Conservation (phyloP, 257 asterid species). For the Buddleja alternifolia region DNA sequence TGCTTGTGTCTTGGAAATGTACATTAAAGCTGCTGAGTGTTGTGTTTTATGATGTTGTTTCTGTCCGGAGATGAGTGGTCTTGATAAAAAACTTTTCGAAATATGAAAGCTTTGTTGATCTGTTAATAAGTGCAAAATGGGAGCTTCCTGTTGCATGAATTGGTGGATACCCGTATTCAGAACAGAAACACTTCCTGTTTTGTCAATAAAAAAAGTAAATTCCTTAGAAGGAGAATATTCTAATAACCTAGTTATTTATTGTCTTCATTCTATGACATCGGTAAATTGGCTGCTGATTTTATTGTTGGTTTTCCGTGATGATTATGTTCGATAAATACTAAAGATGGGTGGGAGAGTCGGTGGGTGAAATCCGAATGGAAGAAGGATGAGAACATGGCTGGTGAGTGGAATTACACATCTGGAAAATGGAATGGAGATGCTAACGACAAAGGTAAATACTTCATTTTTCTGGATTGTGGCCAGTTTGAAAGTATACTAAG, state of each 20-base stretch:
- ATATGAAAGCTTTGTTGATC: background rate
- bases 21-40: background rate
- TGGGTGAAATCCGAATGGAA: conserved; percentile 99
- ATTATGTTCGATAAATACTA: conserved; percentile 8
- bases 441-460: conserved; percentile 65
- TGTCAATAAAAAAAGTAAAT: background rate
- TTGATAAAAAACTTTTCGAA: background rate
- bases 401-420: conserved; percentile 96
- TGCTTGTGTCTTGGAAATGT: background rate
- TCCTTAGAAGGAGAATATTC: background rate
- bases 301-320: conserved; percentile 25
- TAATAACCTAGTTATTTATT: background rate
- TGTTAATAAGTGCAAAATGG: background rate
- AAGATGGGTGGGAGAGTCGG: conserved; percentile 90
- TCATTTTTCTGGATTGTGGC: background rate
- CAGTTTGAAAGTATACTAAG: background rate
- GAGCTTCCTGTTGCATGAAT: background rate
- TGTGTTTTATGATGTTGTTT: background rate
- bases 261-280: conserved; percentile 42
- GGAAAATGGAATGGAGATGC: conserved; percentile 93
- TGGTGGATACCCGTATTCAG: background rate
- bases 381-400: conserved; percentile 89
- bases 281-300: conserved; percentile 3
- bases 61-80: background rate
- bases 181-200: background rate